Conservation (phyloP, 129 eudicot species). For the Centrapalus pauciflorus region DNA sequence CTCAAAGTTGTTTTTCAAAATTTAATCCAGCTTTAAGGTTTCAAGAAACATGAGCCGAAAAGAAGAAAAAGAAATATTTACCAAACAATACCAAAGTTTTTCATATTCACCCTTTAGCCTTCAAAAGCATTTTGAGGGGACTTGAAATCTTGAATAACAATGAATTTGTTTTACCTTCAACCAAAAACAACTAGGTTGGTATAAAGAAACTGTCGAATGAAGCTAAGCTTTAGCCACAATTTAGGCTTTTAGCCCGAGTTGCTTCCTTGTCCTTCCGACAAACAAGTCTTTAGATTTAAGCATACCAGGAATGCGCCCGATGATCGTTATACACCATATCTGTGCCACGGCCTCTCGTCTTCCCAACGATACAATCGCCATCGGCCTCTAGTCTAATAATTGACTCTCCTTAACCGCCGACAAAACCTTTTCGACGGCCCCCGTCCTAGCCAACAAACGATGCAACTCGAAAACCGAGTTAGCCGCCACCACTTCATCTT, state of each 20-base stretch:
- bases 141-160: too few species aligned
- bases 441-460: too few species aligned
- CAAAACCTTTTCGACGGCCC: too few species aligned
- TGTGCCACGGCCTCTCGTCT: constrained; percentile 51
- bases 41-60: not conserved
- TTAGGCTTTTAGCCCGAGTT: constrained; percentile 45
- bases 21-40: not conserved
- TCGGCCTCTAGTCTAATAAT: too few species aligned
- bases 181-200: not conserved
- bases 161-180: not conserved
- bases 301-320: constrained; percentile 65
- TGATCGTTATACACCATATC: constrained; percentile 33
- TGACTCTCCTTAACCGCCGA: too few species aligned
- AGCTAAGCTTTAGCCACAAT: not conserved
- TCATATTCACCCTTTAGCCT: not conserved
- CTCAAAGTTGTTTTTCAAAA: not conserved
- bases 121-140: too few species aligned
- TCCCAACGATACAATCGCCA: constrained; percentile 64
- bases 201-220: constrained; percentile 1
- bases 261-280: constrained; percentile 63
- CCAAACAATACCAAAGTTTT: not conserved
- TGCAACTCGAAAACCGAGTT: too few species aligned
- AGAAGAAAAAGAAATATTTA: not conserved
- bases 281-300: constrained; percentile 71
- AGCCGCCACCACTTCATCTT: too few species aligned